Evolutionary conservation across 2,329 filamentous ascomycete species (phyloP), one percentile per base, ranked within the genome.

Genomic region (Aspergillus chevalieri): DNA sequence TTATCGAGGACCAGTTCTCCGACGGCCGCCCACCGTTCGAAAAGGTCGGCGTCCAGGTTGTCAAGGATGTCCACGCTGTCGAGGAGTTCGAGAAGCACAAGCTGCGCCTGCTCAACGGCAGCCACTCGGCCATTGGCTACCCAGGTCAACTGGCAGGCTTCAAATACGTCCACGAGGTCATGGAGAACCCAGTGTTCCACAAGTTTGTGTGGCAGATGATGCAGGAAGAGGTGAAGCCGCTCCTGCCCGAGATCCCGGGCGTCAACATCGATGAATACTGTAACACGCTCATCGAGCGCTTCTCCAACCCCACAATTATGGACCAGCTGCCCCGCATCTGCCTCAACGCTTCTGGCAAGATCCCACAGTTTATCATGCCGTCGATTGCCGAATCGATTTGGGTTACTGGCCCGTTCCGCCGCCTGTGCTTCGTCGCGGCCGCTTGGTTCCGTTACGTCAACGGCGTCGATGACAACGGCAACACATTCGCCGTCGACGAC

Each of bases 61-160:
- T 79, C 54, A 65, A 70, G 49, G 66, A 77, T 47, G 74, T 78
- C n/a, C 68, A 76, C 57, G 71, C 74, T 12, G 77, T 79, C 24
- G 77, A 79, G 65, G 64, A 77, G 59, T 79, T 78, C 54, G 77
- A 79, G 70, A 78, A 75, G 69, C 76, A 79, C 70, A 79, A 79
- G 70, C 74, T 79, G 34, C 76, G 77, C 15, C 71, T 79, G 48
- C 74, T 79, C 50, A 79, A 79, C 59, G 77, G 72, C 52, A 74
- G 71, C 47, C 77, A 79, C 70, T 77, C 76, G 0, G 74, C 77
- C 48, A 70, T 79, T 48, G 74, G 74, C 14, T 79, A 79, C 65
- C 68, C 74, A 0, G 77, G 74, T 42, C 73, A 76, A 52, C 66
- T 79, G 39, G 75, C 76, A 1, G 77, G 77, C 52, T 79, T 78